These are phyloP conservation scores for Diplodia mutila DNA, from an alignment of 2,329 filamentous ascomycete genomes.

Conservation along the genomic window DNA sequence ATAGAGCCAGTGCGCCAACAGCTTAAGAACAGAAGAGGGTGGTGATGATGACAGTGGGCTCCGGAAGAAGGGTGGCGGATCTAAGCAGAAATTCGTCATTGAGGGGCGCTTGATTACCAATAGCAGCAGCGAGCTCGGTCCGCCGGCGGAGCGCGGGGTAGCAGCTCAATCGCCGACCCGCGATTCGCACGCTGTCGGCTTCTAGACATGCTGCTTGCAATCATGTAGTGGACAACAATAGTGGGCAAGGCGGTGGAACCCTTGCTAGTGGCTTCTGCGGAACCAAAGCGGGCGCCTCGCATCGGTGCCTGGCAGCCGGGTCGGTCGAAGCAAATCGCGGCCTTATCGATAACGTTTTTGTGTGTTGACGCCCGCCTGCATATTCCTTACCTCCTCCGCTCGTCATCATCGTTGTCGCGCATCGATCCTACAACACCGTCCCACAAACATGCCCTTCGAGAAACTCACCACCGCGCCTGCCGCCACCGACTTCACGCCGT, in stretches of 20 bases:
- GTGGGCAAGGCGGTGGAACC: not conserved
- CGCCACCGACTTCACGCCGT: constrained; percentile 62
- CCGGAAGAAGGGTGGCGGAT: not conserved
- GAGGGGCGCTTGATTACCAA: constrained; percentile 21
- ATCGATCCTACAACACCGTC: not conserved
- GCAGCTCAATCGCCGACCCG: not conserved
- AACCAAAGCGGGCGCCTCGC: not conserved
- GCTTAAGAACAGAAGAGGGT: not conserved
- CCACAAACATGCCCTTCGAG: constrained; percentile 41
- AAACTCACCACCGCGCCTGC: constrained; percentile 63
- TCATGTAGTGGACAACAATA: too few relatives aligned
- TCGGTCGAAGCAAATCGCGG: not conserved
- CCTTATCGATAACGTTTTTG: constrained; percentile 23
- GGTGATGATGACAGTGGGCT: not conserved
- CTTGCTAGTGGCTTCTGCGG: not conserved
- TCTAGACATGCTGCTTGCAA: not conserved
- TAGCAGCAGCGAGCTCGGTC: constrained; percentile 20
- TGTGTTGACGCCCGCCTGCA: not conserved
- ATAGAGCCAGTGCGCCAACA: not conserved
- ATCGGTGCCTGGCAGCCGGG: constrained; percentile 4
- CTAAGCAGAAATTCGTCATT: constrained; percentile 10
- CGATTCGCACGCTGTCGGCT: not conserved
- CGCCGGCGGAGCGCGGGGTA: constrained; percentile 16
- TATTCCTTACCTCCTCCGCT: not conserved
- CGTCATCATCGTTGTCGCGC: not conserved